Base-by-base conservation (phyloP, 106 monocot genomes). In the Xerophyta viscosa region DNA sequence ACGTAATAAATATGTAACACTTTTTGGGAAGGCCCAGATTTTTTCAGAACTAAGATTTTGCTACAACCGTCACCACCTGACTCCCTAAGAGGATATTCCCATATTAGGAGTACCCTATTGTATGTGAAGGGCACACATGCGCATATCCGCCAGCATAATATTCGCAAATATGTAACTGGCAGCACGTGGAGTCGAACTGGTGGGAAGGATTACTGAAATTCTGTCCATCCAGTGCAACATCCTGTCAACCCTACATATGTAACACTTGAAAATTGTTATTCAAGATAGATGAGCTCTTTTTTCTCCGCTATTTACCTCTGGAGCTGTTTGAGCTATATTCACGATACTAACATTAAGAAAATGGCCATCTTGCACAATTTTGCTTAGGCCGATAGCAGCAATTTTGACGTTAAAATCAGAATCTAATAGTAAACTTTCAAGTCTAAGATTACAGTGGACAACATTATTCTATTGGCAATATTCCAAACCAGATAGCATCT, bases 381-480 rank as follows among this genome's bases (percentile, higher is more conserved):
- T 75, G 27, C 75, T 75, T 22, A 75, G 56, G 21, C 75, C 75
- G 54, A 75, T 69, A 47, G 68, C 75, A n/a, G 69, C 75, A 41
- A 75, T 46, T 52, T 75, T 75, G 30, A 75, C 63, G 53, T 69
- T 75, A 37, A 47, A 52, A 37, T 69, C 64, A 27, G 69, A 75
- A 75, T 75, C 75, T 24, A 75, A 41, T 13, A 75, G 41, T 52
- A 75, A 53, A 36, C 69, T 75, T 62, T 75, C 75, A 15, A 69
- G 75, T 52, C 69, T 75, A 10, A 75, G 64, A 46, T 75, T 69
- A 24, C 74, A 43, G 62, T 74, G 74, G 33, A 67, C 74, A 0
- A 74, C 62, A 66, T 62, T 74, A 28, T 74, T 74, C 41, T 60
- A 62, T 41, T 74, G 67, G 49, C 74, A 74, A 25, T 66, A 74